Evolutionary conservation across 352 stramenopile genomes (phyloP).

Genomic region (Phytophthora multivora): DNA sequence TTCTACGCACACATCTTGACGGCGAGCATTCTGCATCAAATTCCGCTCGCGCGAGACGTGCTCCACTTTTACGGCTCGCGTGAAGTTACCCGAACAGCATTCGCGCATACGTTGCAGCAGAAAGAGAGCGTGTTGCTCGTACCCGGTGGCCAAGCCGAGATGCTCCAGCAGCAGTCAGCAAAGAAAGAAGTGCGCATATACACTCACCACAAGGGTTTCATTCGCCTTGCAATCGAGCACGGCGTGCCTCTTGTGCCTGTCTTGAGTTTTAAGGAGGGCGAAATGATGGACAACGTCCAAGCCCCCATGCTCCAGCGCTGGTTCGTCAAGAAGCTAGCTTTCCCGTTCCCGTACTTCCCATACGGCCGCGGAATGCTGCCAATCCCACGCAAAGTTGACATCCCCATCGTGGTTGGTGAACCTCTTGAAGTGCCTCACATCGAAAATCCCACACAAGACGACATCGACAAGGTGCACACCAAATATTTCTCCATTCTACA

Average conservation of each 20-base stretch:
- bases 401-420: conserved; percentile 68
- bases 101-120: conserved; percentile 49
- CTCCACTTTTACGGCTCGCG: conserved; percentile 77
- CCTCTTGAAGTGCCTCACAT: conserved; percentile 60
- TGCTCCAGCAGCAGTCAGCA: conserved; percentile 71
- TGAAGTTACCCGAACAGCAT: conserved; percentile 74
- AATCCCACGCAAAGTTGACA: conserved; percentile 67
- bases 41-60: conserved; percentile 74
- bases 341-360: conserved; percentile 82
- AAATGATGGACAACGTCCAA: conserved; percentile 85
- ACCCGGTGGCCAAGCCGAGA: conserved; percentile 81
- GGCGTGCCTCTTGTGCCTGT: conserved; percentile 74
- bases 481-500: conserved; percentile 64
- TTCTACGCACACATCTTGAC: conserved; percentile 73
- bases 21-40: conserved; percentile 81
- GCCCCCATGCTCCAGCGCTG: conserved; percentile 73
- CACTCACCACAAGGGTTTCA: conserved; percentile 81
- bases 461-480: conserved; percentile 68
- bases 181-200: conserved; percentile 72
- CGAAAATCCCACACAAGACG: conserved; percentile 45
- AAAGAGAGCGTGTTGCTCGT: conserved; percentile 78
- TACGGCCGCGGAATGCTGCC: conserved; percentile 71
- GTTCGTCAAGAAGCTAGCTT: conserved; percentile 79
- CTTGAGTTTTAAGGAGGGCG: conserved; percentile 82
- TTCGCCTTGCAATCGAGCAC: conserved; percentile 80